Evolutionary conservation across 306 rosid species (phyloP).

Genomic region (Cicer pinnatifidum): DNA sequence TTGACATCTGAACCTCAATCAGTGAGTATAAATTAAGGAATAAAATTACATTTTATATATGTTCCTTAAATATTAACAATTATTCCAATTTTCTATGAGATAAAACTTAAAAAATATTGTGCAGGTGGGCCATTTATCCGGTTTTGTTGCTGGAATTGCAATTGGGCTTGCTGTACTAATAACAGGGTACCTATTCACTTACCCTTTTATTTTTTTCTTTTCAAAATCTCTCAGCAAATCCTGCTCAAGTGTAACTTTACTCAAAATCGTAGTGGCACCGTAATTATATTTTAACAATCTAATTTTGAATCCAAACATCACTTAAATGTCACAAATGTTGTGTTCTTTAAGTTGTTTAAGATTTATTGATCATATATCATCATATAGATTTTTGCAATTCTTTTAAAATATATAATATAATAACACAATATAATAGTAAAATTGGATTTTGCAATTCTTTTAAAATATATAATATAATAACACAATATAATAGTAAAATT

Average conservation of each 20-base stretch:
- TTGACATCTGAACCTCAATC: constrained; percentile 60
- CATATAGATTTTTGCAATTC: too few species aligned
- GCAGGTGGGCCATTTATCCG: constrained; percentile 77
- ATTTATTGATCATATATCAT: neutral
- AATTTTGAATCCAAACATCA: too few species aligned
- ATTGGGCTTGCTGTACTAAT: constrained; percentile 75
- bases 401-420: too few species aligned
- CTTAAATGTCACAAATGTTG: too few species aligned
- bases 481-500: neutral
- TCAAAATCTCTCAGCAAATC: neutral
- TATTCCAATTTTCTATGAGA: neutral
- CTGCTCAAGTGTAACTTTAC: too few species aligned
- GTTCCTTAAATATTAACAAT: neutral
- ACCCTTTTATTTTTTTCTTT: neutral
- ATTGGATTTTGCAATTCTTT: too few species aligned
- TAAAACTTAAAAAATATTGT: constrained; percentile 18
- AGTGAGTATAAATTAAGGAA: constrained; percentile 55
- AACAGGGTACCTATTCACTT: constrained; percentile 62
- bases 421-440: neutral
- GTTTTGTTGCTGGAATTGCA: constrained; percentile 76
- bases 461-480: neutral
- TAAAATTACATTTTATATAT: neutral
- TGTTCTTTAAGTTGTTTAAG: too few species aligned
- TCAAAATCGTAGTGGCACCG: too few species aligned
- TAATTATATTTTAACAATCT: too few species aligned